A percentile compares a stretch with the other conserved stretches of the same genome.
phyloP scores from a whole-genome alignment of 495 filamentous ascomycete genomes.

The Aspergillus sclerotioniger region DNA sequence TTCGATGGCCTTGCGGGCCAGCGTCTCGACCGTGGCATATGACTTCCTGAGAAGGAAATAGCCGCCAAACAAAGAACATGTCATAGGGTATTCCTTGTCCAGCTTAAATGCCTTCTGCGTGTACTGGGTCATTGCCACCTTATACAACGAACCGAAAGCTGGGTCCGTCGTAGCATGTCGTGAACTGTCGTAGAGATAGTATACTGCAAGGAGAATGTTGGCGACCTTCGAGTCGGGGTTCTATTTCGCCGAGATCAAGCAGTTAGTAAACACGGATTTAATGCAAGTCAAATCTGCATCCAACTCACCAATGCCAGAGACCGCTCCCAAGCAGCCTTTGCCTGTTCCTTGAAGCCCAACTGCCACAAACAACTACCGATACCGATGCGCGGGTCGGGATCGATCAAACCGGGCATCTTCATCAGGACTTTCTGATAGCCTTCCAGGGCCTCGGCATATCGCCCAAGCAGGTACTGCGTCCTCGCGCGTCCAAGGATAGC shows the following conservation, averaged over 20 bases:
- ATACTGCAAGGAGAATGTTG: slow-evolving; percentile 83
- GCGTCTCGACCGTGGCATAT: slow-evolving; percentile 72
- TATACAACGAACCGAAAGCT: slow-evolving; percentile 77
- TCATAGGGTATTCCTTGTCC: slow-evolving; percentile 89
- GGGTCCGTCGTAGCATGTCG: slow-evolving; percentile 74
- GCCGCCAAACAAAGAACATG: slow-evolving; percentile 81
- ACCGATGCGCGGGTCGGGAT: slow-evolving; percentile 92
- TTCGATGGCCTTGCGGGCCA: slow-evolving; percentile 91
- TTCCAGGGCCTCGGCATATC: slow-evolving; percentile 76
- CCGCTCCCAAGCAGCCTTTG: slow-evolving; percentile 84
- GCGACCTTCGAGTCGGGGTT: slow-evolving; percentile 89
- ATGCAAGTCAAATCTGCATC: background rate
- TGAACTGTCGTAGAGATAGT: slow-evolving; percentile 79
- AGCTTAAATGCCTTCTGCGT: slow-evolving; percentile 91
- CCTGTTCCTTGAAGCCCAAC: slow-evolving; percentile 88
- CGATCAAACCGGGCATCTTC: slow-evolving; percentile 82
- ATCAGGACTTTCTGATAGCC: slow-evolving; percentile 81
- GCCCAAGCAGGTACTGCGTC: slow-evolving; percentile 77
- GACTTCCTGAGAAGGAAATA: slow-evolving; percentile 82
- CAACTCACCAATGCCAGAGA: slow-evolving; percentile 65
- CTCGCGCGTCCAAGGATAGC: slow-evolving; percentile 83
- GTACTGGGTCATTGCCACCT: slow-evolving; percentile 89
- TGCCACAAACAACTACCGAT: slow-evolving; percentile 97
- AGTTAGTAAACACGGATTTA: background rate
- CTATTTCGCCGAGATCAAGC: slow-evolving; percentile 24